Evolutionary conservation across 1,284 basidiomycete species (phyloP).

Genomic region (Phenoliferia sp.): DNA sequence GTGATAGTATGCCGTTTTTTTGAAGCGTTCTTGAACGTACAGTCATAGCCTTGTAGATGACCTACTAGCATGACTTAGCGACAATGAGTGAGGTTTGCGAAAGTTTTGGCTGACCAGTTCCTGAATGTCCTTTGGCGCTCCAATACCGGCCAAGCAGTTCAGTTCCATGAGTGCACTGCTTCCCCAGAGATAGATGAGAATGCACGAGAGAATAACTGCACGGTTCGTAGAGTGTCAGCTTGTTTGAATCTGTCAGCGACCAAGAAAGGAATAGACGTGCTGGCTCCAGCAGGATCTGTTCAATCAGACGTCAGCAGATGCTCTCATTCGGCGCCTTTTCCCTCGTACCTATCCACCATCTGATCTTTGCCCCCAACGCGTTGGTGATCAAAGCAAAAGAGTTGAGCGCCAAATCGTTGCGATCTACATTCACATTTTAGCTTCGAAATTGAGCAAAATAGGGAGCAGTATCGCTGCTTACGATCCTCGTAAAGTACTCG

Average conservation of each 20-base stretch:
- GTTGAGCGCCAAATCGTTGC: conserved; percentile 38
- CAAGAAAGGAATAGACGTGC: too few relatives aligned
- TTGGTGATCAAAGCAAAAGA: conserved; percentile 76
- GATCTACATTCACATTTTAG: conserved; percentile 1
- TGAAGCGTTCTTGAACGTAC: neutral
- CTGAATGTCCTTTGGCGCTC: conserved; percentile 83
- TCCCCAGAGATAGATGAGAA: conserved; percentile 33
- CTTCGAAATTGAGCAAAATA: neutral
- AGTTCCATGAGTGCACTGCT: conserved; percentile 74
- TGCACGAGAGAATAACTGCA: conserved; percentile 60
- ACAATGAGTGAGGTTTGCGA: too few relatives aligned
- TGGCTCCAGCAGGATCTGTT: too few relatives aligned
- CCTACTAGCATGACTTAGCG: too few relatives aligned
- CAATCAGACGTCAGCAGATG: too few relatives aligned
- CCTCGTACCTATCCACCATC: conserved; percentile 78
- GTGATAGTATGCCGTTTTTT: too few relatives aligned
- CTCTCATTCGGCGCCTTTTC: too few relatives aligned
- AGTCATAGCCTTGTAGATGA: conserved; percentile 81
- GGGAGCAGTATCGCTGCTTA: conserved; percentile 15
- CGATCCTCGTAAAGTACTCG: conserved; percentile 89
- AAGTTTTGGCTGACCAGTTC: too few relatives aligned
- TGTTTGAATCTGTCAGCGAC: too few relatives aligned
- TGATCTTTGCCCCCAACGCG: conserved; percentile 74
- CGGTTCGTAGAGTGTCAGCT: too few relatives aligned
- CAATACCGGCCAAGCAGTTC: conserved; percentile 82